Conservation (phyloP, 148 eudicot genomes). For the Heliamphora exappendiculata region DNA sequence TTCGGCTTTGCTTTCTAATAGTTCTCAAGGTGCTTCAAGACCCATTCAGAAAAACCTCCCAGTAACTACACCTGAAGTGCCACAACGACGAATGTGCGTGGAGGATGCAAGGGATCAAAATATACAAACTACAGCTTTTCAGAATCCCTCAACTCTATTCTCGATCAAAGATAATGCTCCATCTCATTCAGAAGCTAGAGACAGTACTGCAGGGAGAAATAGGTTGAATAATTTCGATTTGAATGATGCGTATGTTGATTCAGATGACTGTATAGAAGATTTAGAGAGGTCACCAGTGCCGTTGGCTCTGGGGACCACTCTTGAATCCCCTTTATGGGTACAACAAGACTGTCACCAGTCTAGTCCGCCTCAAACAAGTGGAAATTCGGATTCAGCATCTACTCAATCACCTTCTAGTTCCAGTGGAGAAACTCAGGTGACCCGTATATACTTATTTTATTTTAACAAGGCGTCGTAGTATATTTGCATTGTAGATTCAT, state of each 20-base stretch:
- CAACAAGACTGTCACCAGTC: constrained; percentile 8
- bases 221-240: constrained; percentile 6
- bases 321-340: constrained; percentile 11
- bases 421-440: constrained; percentile 12
- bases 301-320: neutral
- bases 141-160: constrained; percentile 18
- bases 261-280: constrained; percentile 1
- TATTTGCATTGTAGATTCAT: neutral
- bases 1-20: constrained; percentile 7
- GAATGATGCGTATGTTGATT: constrained; percentile 4
- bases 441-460: neutral
- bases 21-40: constrained; percentile 23
- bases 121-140: constrained; percentile 10
- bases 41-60: constrained; percentile 25
- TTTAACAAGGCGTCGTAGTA: neutral
- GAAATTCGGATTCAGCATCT: constrained; percentile 10
- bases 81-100: neutral
- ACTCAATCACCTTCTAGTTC: constrained; percentile 3
- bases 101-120: constrained; percentile 5
- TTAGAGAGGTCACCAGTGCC: constrained; percentile 4
- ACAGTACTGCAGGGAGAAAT: constrained; percentile 6
- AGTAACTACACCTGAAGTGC: constrained; percentile 12
- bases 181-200: constrained; percentile 18
- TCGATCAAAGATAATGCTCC: constrained; percentile 18
- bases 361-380: constrained; percentile 12